A percentile compares a stretch with the other conserved stretches of the same genome.
Conservation (phyloP, 345 rosid species). For the Streptanthus diversifolius region DNA sequence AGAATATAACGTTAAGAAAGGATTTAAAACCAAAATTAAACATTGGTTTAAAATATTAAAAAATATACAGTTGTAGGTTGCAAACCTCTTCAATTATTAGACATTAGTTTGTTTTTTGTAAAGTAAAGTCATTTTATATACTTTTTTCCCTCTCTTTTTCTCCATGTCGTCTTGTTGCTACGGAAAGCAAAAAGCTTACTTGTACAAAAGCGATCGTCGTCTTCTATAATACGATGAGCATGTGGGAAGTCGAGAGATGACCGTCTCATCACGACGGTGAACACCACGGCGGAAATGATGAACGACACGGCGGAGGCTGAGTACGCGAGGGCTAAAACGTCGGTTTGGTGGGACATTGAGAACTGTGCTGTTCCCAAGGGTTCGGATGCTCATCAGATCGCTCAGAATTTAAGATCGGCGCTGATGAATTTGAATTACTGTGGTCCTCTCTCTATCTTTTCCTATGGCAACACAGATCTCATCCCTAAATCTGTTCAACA, state of each 20-base stretch:
- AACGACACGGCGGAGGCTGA: conserved; percentile 39
- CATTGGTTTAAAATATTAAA: neutral
- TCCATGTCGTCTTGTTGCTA: neutral
- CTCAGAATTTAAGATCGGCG: conserved; percentile 67
- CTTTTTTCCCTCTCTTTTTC: neutral
- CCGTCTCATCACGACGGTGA: neutral
- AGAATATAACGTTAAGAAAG: neutral
- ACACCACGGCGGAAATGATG: neutral
- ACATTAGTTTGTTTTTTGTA: neutral
- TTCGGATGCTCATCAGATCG: conserved; percentile 57
- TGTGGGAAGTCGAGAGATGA: neutral
- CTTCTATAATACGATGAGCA: neutral
- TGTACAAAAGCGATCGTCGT: neutral
- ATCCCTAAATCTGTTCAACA: conserved; percentile 56
- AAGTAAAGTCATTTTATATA: neutral
- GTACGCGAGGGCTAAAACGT: conserved; percentile 57
- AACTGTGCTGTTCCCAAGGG: conserved; percentile 66
- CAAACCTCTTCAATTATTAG: neutral
- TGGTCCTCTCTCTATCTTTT: conserved; percentile 74
- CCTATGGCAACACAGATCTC: conserved; percentile 74
- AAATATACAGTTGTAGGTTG: neutral
- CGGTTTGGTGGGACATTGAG: conserved; percentile 96
- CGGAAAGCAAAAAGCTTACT: conserved; percentile 10
- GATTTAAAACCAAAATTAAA: neutral
- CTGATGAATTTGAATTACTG: conserved; percentile 53